Base-by-base conservation (phyloP, 1,139 yeast species). In the Candida frijolesensis region DNA sequence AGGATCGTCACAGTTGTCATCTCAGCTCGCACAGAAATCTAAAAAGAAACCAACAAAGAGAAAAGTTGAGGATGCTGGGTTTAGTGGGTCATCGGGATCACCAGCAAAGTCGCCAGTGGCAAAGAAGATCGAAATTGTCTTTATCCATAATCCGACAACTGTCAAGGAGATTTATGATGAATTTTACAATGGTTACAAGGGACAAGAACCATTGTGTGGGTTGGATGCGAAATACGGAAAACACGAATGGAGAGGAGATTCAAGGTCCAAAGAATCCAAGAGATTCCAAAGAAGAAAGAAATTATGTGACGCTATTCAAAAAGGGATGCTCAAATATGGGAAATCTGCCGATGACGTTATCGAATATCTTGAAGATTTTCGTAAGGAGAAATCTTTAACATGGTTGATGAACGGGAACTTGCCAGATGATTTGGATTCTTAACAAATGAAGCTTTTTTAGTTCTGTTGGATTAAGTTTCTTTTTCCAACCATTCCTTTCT, bases 341-440 rank as follows among this genome's bases (percentile, higher is more conserved):
- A 75, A 76, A 56, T 61, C 71, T 9, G 72, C 73, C 2, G 79
- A 76, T n/a, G 79, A 75, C 48, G 71, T 76, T 46, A 74, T 74
- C 47, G 62, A 63, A 40, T 72, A 71, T 53, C 74, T 76, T 46
- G 81, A 76, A 56, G 72, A 68, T 51, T 76, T 67, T 57, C 58
- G 80, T 35, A 79, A 77, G 37, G 78, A 74, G 49, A 74, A 74
- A 60, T 69, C 75, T 34, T 67, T 76, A 51, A 76, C 81, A 4
- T 76, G 81, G 81, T 72, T 76, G 19, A 76, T 76, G 81, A 76
- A 76, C 57, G 81, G 81, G 8, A 72, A 76, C 54, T 63, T 76
- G 18, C 81, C 81, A 2, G 62, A 62, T 3, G 80, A 76, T 54
- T 60, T 76, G 46, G 53, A 55, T 8, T 32, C 48, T 1, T 52